phyloP scores from a whole-genome alignment of 495 filamentous ascomycete genomes.

The Amniculicola lignicola region DNA sequence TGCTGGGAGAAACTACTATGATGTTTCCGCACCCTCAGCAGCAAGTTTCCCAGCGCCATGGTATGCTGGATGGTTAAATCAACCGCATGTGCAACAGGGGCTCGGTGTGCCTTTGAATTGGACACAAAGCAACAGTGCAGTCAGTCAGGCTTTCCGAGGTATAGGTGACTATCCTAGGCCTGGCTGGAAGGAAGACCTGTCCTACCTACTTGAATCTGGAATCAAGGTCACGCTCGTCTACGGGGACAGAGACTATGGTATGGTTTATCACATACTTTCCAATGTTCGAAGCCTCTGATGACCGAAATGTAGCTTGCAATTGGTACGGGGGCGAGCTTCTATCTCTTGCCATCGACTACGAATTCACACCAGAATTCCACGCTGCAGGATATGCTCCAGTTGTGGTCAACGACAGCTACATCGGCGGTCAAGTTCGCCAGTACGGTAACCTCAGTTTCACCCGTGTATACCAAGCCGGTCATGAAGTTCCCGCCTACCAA shows the following conservation, averaged over 20 bases:
- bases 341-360: conserved; percentile 41
- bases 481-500: conserved; percentile 60
- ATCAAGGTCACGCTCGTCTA: conserved; percentile 44
- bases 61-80: conserved; percentile 35
- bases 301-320: conserved; percentile 50
- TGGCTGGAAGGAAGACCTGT: conserved; percentile 49
- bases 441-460: conserved; percentile 59
- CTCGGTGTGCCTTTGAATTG: conserved; percentile 38
- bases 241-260: conserved; percentile 54
- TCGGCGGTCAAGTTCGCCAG: conserved; percentile 56
- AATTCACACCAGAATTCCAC: conserved; percentile 43
- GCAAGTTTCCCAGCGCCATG: conserved; percentile 28
- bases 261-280: background rate
- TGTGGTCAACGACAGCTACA: conserved; percentile 50
- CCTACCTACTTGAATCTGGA: conserved; percentile 51
- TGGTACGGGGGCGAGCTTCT: conserved; percentile 53
- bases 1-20: conserved; percentile 34
- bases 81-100: conserved; percentile 33
- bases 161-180: conserved; percentile 51
- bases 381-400: conserved; percentile 54
- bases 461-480: conserved; percentile 59
- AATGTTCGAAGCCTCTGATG: background rate
- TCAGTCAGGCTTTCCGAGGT: conserved; percentile 22
- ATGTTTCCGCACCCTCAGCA: conserved; percentile 28
- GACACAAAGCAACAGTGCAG: conserved; percentile 34